These are phyloP conservation scores for Leccinum rimulosum DNA, from an alignment of 768 basidiomycete species.

Conservation along the genomic window DNA sequence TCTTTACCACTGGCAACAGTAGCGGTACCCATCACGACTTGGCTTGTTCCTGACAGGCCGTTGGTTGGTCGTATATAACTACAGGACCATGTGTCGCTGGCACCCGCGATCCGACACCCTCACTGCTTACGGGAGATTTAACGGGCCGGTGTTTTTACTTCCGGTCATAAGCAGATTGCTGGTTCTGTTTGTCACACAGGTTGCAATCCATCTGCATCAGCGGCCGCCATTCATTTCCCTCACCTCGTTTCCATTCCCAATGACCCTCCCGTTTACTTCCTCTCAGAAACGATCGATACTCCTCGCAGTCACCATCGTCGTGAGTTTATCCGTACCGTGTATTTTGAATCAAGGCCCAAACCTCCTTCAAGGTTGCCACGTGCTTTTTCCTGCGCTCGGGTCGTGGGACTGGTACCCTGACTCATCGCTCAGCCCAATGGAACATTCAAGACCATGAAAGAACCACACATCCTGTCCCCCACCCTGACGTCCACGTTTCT, in stretches of 20 bases:
- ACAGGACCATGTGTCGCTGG: not conserved
- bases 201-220: not conserved
- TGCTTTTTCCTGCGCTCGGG: constrained; percentile 24
- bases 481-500: not conserved
- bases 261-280: constrained; percentile 26
- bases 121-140: not conserved
- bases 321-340: constrained; percentile 5
- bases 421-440: constrained; percentile 4
- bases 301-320: constrained; percentile 24
- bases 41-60: no score
- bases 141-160: not conserved
- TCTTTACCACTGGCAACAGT: not conserved
- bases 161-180: not conserved
- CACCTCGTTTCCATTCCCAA: not conserved
- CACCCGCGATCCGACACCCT: not conserved
- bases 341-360: not conserved
- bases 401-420: constrained; percentile 1
- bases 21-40: not conserved
- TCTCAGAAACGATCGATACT: constrained; percentile 32
- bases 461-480: not conserved
- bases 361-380: constrained; percentile 14
- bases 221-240: not conserved
- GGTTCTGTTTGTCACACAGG: not conserved
- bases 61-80: not conserved
- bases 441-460: not conserved